Conservation (phyloP, 495 filamentous ascomycete genomes). For the Podospora fimiseda region DNA sequence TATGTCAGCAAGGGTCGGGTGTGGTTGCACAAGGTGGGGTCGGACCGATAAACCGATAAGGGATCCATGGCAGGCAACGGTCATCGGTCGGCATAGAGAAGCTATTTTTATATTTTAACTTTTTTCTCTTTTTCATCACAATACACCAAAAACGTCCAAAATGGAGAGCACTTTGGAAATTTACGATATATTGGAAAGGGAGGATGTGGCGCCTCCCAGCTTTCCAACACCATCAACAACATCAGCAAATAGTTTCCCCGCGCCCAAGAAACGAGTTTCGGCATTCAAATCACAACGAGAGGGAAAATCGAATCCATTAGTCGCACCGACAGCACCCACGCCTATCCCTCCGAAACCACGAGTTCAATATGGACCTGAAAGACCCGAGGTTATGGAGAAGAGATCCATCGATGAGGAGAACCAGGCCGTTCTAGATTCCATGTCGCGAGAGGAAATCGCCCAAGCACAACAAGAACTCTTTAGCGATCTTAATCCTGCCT, state of each 20-base stretch:
- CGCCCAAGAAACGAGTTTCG: conserved; percentile 72
- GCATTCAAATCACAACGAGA: conserved; percentile 69
- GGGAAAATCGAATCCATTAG: conserved; percentile 8
- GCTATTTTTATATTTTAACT: no score
- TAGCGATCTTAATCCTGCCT: conserved; percentile 55
- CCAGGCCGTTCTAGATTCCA: conserved; percentile 59
- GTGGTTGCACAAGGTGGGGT: not conserved
- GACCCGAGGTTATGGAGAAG: conserved; percentile 48
- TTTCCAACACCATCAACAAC: conserved; percentile 53
- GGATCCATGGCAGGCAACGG: not conserved
- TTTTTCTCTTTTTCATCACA: not conserved
- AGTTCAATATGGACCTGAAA: not conserved
- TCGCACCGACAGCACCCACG: not conserved
- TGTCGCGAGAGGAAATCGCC: conserved; percentile 78
- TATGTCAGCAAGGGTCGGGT: not conserved
- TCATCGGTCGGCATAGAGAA: no score
- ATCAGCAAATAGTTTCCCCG: conserved; percentile 72
- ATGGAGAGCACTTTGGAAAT: conserved; percentile 51
- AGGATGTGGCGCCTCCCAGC: conserved; percentile 53
- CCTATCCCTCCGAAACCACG: not conserved
- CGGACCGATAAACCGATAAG: not conserved
- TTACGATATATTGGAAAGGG: conserved; percentile 72
- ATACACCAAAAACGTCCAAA: not conserved
- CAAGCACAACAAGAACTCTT: conserved; percentile 69
- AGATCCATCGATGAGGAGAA: conserved; percentile 77